Evolutionary conservation across 2,329 filamentous ascomycete genomes (phyloP), one percentile per base, ranked within the genome.

Genomic region (Talaromyces sp.): DNA sequence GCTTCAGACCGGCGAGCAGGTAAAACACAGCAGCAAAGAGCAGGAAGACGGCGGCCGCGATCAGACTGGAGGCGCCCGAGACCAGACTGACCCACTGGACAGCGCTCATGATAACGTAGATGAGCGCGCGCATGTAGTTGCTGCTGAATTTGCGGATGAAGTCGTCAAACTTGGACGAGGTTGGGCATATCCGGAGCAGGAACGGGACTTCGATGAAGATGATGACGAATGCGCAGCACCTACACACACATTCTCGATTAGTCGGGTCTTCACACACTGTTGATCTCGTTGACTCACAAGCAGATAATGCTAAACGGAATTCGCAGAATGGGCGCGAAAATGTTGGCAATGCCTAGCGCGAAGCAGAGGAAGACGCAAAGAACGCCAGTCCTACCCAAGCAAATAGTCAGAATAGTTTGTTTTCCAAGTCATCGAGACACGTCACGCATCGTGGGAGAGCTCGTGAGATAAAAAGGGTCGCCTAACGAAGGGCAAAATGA

Each of bases 181-280:
- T 99, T 62, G 95, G 95, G 81, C 95, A 99, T 80, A 99, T 97
- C 78, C 95, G 91, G 64, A 99, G 88, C 62, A 99, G 90, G 63
- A 98, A 88, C 30, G 95, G 95, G 19, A 99, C 88, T 77, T 99
- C 91, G 72, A 93, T 84, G 78, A 95, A 95, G 72, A 95, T 80
- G 71, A 95, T 89, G 69, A 93, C 70, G 69, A 92, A 86, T 15
- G 87, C 84, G 56, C 84, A 92, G 63, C 84, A 80, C 52, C 91
- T 93, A 67, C 27, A 64, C 81, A 22, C 44, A 8, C 2, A 19
- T 3, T 47, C 10, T 13, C 19, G 11, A 17, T 47, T 47, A 39
- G 36, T 39, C 36, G 17, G 36, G 17, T 19, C 27, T n/a, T 52
- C 13, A 30, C 17, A 73, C 61, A 80, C 13, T 58, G 32, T 76